Conservation (phyloP, 345 rosid species). For the Balakata baccata region DNA sequence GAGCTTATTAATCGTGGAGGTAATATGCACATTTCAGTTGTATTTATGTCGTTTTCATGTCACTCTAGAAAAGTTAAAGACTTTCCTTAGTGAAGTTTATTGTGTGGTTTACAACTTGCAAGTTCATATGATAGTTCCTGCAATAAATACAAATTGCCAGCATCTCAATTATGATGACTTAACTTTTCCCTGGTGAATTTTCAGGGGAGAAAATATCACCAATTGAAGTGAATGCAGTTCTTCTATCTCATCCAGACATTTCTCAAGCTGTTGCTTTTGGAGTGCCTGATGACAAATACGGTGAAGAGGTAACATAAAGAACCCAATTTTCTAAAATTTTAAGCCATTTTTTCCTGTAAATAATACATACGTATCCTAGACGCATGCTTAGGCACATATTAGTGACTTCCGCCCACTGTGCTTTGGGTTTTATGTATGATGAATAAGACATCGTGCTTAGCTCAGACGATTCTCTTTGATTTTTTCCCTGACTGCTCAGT, state of each 20-base stretch:
- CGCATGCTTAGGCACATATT: neutral
- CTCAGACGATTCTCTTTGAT: neutral
- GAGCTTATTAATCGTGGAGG: slow-evolving; percentile 99
- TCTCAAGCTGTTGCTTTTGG: slow-evolving; percentile 86
- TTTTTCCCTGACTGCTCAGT: neutral
- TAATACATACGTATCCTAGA: neutral
- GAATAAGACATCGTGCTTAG: neutral
- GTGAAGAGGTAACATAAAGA: slow-evolving; percentile 70
- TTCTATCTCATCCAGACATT: slow-evolving; percentile 69
- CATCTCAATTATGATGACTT: no score
- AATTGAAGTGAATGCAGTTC: slow-evolving; percentile 80
- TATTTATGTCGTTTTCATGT: neutral
- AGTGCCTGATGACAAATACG: slow-evolving; percentile 91
- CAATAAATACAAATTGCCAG: neutral
- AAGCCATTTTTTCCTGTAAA: neutral
- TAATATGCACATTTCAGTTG: slow-evolving; percentile 11
- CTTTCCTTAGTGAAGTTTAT: neutral
- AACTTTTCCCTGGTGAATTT: neutral
- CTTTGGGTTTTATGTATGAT: neutral
- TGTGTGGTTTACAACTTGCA: neutral
- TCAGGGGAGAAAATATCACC: slow-evolving; percentile 98
- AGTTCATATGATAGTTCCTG: neutral
- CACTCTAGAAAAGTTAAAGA: no score
- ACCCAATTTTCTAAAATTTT: neutral
- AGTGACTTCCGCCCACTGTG: neutral